These are phyloP conservation scores for Turnera subulata DNA, from an alignment of 345 rosid species.

Conservation along the genomic window DNA sequence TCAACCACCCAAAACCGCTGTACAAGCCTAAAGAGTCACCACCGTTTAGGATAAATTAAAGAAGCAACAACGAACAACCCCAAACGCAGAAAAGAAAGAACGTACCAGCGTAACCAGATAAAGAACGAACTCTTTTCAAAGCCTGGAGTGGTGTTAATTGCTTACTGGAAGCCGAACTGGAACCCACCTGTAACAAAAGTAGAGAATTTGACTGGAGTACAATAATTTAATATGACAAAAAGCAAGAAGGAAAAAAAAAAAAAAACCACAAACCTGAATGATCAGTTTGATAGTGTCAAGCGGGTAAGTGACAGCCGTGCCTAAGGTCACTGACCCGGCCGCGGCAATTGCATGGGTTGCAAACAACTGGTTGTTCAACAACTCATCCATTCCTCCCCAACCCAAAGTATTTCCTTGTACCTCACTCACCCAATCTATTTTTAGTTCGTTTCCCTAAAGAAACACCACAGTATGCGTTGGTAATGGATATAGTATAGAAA, in stretches of 20 bases:
- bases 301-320: conserved; percentile 70
- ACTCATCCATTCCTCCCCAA: conserved; percentile 37
- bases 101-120: conserved; percentile 57
- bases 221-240: neutral
- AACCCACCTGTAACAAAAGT: conserved; percentile 57
- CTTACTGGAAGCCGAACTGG: conserved; percentile 65
- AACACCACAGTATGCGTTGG: no score
- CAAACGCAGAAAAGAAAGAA: conserved; percentile 4
- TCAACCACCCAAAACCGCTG: conserved; percentile 67
- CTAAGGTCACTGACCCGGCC: conserved; percentile 59
- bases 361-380: conserved; percentile 61
- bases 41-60: neutral
- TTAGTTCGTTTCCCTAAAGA: no score
- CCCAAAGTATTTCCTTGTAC: no score
- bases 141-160: conserved; percentile 46
- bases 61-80: neutral
- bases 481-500: no score
- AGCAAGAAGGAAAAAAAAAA: neutral
- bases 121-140: conserved; percentile 46
- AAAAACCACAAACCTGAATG: conserved; percentile 48
- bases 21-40: conserved; percentile 50
- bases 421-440: no score
- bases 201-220: neutral
- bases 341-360: conserved; percentile 80
- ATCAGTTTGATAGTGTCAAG: conserved; percentile 81